phyloP scores from a whole-genome alignment of 306 rosid species.

The Cucumis cinereus region DNA sequence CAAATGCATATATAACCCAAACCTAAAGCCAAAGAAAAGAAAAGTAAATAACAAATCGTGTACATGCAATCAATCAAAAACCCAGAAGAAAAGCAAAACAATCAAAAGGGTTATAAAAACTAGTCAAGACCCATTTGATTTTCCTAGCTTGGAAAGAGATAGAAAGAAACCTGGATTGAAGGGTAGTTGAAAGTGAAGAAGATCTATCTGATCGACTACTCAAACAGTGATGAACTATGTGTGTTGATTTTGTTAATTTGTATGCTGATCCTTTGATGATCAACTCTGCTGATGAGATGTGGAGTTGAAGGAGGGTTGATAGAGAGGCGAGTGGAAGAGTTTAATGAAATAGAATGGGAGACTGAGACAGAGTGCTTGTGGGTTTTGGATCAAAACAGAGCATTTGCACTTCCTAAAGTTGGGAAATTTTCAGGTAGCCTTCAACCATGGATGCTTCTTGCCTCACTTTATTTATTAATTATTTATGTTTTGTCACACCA shows the following conservation, averaged over 20 bases:
- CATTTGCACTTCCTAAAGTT: not conserved
- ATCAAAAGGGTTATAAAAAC: not conserved
- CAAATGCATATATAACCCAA: not conserved
- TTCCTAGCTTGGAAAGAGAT: not conserved
- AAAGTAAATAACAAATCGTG: not conserved
- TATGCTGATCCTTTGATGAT: not conserved
- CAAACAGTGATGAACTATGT: not conserved
- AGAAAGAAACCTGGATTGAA: constrained; percentile 1
- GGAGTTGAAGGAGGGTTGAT: not conserved
- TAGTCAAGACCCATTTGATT: not conserved
- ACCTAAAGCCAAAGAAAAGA: constrained; percentile 11
- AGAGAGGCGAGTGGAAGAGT: not conserved
- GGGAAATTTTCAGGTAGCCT: not conserved
- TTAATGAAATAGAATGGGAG: not conserved
- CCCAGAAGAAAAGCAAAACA: not conserved
- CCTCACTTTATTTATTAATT: too few species aligned
- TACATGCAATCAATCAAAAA: not conserved
- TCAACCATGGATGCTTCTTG: not conserved
- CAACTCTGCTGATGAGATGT: not conserved
- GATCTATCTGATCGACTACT: not conserved
- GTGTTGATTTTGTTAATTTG: not conserved
- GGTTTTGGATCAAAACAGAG: constrained; percentile 8
- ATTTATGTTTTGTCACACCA: too few species aligned
- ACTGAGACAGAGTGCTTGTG: constrained; percentile 2
- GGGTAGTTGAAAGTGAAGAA: not conserved